Base-by-base conservation (phyloP, 2,329 filamentous ascomycete species). In the Talaromyces atroroseus region DNA sequence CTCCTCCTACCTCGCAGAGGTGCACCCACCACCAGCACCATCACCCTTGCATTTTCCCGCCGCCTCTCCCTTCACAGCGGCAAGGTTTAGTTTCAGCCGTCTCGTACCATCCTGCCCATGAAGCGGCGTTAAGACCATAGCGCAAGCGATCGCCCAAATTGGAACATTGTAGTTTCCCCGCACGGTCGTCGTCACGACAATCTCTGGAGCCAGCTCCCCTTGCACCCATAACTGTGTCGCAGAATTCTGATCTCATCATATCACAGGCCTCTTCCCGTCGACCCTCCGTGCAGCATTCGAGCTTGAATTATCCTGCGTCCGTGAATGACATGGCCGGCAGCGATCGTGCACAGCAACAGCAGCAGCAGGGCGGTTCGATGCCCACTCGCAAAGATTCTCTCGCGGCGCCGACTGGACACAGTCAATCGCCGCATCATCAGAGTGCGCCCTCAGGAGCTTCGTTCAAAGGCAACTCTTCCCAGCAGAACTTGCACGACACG, bases 401-500 rank as follows among this genome's bases (percentile, higher is more conserved):
- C 16, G 56, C 36, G 10, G 50, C 55, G 11, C 50, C 50, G 21
- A 34, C 45, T 12, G 46, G 32, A 24, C 45, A 49, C 2, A n/a
- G 38, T 14, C 48, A 49, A 32, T 54, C 54, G 11, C 29, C 55
- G 18, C 54, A 61, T 38, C 14, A 21, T 2, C 57, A 54, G 18
- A 42, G 57, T 23, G 60, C 63, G 36, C 59, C 61, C 11, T 64
- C 63, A 11, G 63, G 63, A 29, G 58, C 59, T 47, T 64, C 62
- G 59, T 67, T 64, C 65, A 66, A 66, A 58, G 59, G 54, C 50
- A 65, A 62, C 57, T 42, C 62, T 49, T 60, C 64, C 14, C 68
- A 69, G 53, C 64, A 66, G 56, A 66, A 63, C 56, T 57, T 65
- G 36, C 57, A 63, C 23, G 75, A 83, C 60, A 65, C 18, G 56